Base-by-base conservation (phyloP, 2,329 filamentous ascomycete genomes). In the Alternaria sp. region DNA sequence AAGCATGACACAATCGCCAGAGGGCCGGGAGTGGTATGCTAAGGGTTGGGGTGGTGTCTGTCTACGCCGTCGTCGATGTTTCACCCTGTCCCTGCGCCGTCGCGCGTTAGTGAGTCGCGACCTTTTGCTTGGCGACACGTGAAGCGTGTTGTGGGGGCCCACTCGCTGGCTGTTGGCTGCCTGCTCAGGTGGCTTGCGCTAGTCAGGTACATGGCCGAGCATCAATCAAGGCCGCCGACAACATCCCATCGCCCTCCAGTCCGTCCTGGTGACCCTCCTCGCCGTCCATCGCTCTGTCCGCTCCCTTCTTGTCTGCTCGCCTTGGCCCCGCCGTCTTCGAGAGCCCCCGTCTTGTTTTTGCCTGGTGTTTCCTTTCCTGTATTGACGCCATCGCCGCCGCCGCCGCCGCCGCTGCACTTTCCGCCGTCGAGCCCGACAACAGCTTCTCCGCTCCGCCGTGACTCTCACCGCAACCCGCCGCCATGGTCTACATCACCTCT, bases 401-500 rank as follows among this genome's bases (percentile, higher is more conserved):
- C 28, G 28, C 28, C 28, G 28, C 28, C 9, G 12, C 32, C 14
- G 38, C 38, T 14, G 38, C 47, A 49, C 51, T 20, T 32, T 54
- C 38, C 59, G 48, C 28, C 58, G 46, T 58, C 54, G 60, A 59
- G 62, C 22, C 47, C 34, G 20, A 41, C n/a, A n/a, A 57, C 59
- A 54, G 18, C 46, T 48, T 28, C 59, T 26, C 24, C 48, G 26
- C 58, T 47, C 51, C 57, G 30, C 48, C 51, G 57, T 59, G 62
- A 61, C 57, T 20, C 6, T 51, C 61, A 62, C 70, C 52, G 54
- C 52, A 57, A 54, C 41, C 55, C 44, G 56, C 57, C 44, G 52
- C 63, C 63, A 78, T 78, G 75, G 71, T 73, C 34, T 78, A 76
- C 57, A 78, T 78, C 54, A 78, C 75, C 24, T 66, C 73, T n/a